Percentiles rank a stretch among this genome's conserved stretches.
Evolutionary conservation across 2,329 filamentous ascomycete species (phyloP).

Genomic region (Aspergillus ibericus): DNA sequence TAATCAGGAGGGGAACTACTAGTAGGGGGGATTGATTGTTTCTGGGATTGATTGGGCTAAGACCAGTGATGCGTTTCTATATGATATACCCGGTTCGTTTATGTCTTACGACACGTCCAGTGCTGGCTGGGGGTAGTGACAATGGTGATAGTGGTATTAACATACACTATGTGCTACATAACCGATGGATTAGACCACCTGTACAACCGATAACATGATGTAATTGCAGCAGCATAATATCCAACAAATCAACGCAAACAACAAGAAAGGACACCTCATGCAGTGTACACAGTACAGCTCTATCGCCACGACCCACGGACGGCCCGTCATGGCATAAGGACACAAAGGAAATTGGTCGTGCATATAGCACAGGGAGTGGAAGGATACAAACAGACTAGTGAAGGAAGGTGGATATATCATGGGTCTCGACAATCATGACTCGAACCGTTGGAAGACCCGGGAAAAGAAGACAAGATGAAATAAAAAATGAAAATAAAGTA

Average conservation of each 20-base stretch:
- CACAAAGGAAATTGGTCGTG: constrained; percentile 7
- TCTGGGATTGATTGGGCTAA: no score
- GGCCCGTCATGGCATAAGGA: not conserved
- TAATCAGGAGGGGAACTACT: constrained; percentile 15
- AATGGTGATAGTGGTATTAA: not conserved
- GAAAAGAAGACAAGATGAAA: not conserved
- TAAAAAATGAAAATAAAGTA: no score
- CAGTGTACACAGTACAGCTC: constrained; percentile 4
- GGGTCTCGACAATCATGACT: constrained; percentile 6
- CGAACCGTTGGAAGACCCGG: not conserved
- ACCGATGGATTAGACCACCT: not conserved
- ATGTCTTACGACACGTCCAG: no score
- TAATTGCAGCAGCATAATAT: not conserved
- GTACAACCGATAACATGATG: not conserved
- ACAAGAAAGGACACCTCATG: not conserved
- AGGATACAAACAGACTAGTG: not conserved
- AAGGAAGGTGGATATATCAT: constrained; percentile 15
- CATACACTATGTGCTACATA: no score
- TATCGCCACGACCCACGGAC: not conserved
- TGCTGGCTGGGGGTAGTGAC: not conserved
- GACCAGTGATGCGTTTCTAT: not conserved
- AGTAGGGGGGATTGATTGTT: no score
- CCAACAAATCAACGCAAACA: not conserved
- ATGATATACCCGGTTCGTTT: not conserved
- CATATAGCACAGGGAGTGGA: constrained; percentile 15